Conservation (phyloP, 2,329 filamentous ascomycete genomes). For the Plenodomus biglobosus region DNA sequence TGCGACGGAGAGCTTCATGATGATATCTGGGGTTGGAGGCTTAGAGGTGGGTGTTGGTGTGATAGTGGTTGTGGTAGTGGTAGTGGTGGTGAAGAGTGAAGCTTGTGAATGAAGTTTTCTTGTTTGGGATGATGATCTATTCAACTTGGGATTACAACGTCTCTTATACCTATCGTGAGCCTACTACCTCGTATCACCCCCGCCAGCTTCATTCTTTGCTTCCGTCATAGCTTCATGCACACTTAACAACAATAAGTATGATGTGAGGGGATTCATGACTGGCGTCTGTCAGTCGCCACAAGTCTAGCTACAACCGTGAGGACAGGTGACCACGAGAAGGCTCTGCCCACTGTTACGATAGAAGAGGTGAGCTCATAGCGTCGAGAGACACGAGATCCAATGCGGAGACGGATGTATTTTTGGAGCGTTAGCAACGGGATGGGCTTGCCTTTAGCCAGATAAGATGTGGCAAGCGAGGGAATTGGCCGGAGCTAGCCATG, state of each 20-base stretch:
- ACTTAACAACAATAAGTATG: conserved; percentile 23
- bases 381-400: conserved; percentile 28
- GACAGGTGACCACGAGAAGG: conserved; percentile 33
- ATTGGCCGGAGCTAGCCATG: conserved; percentile 29
- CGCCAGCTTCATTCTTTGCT: conserved; percentile 17
- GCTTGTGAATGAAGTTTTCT: not conserved
- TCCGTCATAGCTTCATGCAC: conserved; percentile 19
- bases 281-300: conserved; percentile 17
- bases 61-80: not conserved
- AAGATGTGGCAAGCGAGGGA: conserved; percentile 24
- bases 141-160: conserved; percentile 9
- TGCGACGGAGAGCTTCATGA: conserved; percentile 39
- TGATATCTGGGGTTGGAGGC: conserved; percentile 14
- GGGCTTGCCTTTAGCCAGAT: conserved; percentile 17
- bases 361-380: conserved; percentile 37
- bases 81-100: not conserved
- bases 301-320: conserved; percentile 20
- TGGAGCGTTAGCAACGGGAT: conserved; percentile 28
- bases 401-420: conserved; percentile 38
- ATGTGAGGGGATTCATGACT: conserved; percentile 27
- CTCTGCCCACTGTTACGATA: conserved; percentile 18
- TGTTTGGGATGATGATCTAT: conserved; percentile 17
- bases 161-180: conserved; percentile 30
- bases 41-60: conserved; percentile 1
- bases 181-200: conserved; percentile 13